Conservation (phyloP, 768 basidiomycete genomes). For the Mycena rosella region DNA sequence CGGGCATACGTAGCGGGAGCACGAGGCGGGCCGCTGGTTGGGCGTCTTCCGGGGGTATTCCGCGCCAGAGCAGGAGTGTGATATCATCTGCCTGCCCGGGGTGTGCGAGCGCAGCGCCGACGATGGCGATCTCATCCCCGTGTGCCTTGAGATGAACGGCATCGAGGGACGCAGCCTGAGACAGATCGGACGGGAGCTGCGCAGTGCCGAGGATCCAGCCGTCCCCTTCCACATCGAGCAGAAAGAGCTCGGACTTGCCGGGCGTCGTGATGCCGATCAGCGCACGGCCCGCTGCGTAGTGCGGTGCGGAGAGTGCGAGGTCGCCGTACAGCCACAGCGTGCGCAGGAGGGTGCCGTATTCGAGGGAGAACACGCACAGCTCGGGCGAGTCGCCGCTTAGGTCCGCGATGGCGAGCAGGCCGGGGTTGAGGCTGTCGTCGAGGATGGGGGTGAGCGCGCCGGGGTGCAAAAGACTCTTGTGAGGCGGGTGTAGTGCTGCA, state of each 20-base stretch:
- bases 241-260: too few species aligned
- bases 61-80: constrained; percentile 20
- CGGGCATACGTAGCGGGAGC: constrained; percentile 20
- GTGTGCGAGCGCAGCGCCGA: constrained; percentile 15
- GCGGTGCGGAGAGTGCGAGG: constrained; percentile 15
- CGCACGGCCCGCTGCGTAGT: constrained; percentile 17
- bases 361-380: constrained; percentile 18
- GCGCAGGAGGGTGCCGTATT: constrained; percentile 25
- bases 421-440: constrained; percentile 16
- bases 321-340: constrained; percentile 21
- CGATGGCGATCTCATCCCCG: neutral
- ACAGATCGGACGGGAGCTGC: constrained; percentile 19
- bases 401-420: constrained; percentile 15
- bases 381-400: constrained; percentile 7
- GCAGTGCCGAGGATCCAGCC: constrained; percentile 23
- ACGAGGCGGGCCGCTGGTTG: constrained; percentile 16
- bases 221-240: constrained; percentile 4
- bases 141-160: constrained; percentile 8
- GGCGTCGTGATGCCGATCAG: constrained; percentile 15
- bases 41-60: constrained; percentile 17
- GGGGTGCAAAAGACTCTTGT: constrained; percentile 13
- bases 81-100: too few species aligned
- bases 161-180: constrained; percentile 17
- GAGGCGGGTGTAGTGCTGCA: constrained; percentile 18
- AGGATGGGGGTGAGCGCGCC: constrained; percentile 18